phyloP scores from a whole-genome alignment of 2,329 filamentous ascomycete species.

The Talaromyces marneffei region DNA sequence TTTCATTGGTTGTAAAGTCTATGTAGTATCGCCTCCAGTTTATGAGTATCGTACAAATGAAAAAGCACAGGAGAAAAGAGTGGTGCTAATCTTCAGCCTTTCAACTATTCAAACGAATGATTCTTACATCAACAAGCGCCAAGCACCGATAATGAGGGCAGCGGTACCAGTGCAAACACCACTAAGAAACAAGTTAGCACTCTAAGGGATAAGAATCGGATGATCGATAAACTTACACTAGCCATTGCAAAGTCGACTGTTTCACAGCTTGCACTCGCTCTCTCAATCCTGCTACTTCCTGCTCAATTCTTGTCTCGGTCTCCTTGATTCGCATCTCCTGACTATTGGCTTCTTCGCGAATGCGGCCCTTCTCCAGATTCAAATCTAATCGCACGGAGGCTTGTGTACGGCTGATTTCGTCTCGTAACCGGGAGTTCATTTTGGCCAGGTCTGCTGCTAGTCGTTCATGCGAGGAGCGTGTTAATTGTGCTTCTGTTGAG shows the following conservation, averaged over 20 bases:
- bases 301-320: conserved; percentile 96
- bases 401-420: conserved; percentile 92
- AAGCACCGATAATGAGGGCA: conserved; percentile 56
- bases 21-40: neutral
- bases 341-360: conserved; percentile 89
- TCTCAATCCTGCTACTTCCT: conserved; percentile 83
- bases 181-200: conserved; percentile 26
- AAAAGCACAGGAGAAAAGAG: neutral
- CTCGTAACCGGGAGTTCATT: conserved; percentile 77
- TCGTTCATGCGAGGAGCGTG: conserved; percentile 82
- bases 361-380: conserved; percentile 93
- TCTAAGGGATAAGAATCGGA: neutral
- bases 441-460: conserved; percentile 93
- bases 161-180: conserved; percentile 57
- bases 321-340: conserved; percentile 99
- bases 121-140: conserved; percentile 52
- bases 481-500: conserved; percentile 82
- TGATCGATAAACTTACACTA: conserved; percentile 69
- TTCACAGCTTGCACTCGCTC: conserved; percentile 96
- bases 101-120: neutral
- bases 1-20: neutral
- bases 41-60: conserved; percentile 1
- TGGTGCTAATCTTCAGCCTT: neutral
- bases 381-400: conserved; percentile 86
- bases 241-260: conserved; percentile 95